Evolutionary conservation across 164 flowering plant species (phyloP), one percentile per base, ranked within the genome.

Genomic region (Aristolochia fimbriata): DNA sequence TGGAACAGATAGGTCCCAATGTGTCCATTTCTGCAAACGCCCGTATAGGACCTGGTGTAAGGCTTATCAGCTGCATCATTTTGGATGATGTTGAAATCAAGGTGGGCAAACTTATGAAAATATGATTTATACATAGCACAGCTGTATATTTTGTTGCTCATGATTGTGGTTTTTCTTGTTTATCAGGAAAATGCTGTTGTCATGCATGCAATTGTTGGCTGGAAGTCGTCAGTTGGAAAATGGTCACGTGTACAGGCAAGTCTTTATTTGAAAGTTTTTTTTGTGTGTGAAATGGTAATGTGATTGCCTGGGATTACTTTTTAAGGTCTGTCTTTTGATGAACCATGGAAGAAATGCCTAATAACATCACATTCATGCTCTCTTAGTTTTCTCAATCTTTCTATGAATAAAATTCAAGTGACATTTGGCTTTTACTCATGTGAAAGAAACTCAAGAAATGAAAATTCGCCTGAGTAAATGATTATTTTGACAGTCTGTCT

Each of bases 11-110:
- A 74, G 99, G 99, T 73, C 97, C 97, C 10, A 88, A 91, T 76
- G 99, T 87, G 54, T 91, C 99, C 25, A 82, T 94, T 48, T 94
- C 97, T 53, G 97, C 99, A 53, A 94, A 94, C 82, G 99, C 91
- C 59, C 90, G 93, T 43, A 74, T 94, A 17, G 96, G 87, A 73
- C 76, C 97, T 54, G 99, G 99, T 51, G 96, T 71, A 31, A 84
- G 99, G 83, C 88, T 94, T 52, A 79, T 85, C 55, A 80, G 74
- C 66, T 94, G 99, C 72, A 94, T 91, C 59, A 74, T 94, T 65
- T 82, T 94, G 50, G 99, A 94, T 72, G 97, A 82, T 74, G 97
- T 94, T 67, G 99, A 94, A 71, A 78, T 91, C 62, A 80, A 85
- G 97, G 97, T 90, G 67, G 20, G 33, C 6, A 55, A 19, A 4